A percentile compares a stretch with the other conserved stretches of the same genome.
These are phyloP conservation scores for Backusella luteola DNA, from an alignment of 192 early-diverging fungal species.

Conservation along the genomic window DNA sequence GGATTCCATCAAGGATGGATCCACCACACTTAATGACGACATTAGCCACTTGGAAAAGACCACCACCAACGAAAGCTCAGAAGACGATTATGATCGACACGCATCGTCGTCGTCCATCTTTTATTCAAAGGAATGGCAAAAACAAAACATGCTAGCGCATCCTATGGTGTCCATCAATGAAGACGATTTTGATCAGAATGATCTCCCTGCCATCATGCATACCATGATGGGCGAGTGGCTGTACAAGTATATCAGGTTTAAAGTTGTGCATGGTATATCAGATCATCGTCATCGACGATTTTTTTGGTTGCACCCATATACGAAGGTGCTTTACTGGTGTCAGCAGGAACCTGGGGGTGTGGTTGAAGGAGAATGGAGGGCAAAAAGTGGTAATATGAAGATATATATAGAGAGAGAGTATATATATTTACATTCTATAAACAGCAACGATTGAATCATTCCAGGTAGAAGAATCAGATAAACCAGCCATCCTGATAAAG, in stretches of 20 bases:
- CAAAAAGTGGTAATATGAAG: constrained; percentile 47
- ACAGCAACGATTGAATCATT: constrained; percentile 25
- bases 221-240: constrained; percentile 81
- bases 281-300: constrained; percentile 68
- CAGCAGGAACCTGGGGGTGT: constrained; percentile 53
- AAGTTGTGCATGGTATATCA: constrained; percentile 42
- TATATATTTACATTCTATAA: not conserved
- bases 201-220: constrained; percentile 56
- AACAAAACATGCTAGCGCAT: not conserved
- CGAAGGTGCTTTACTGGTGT: constrained; percentile 76
- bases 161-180: not conserved
- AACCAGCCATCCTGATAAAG: constrained; percentile 60
- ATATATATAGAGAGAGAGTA: not conserved
- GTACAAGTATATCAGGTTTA: constrained; percentile 67
- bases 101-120: not conserved
- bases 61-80: not conserved
- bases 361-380: constrained; percentile 34
- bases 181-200: not conserved
- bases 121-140: not conserved
- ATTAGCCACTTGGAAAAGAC: not conserved
- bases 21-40: not conserved
- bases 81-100: not conserved
- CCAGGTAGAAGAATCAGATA: constrained; percentile 37
- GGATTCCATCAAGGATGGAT: not conserved
- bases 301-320: constrained; percentile 84